Conservation (phyloP, 192 early-diverging fungal species). For the Allomyces javanicus region DNA sequence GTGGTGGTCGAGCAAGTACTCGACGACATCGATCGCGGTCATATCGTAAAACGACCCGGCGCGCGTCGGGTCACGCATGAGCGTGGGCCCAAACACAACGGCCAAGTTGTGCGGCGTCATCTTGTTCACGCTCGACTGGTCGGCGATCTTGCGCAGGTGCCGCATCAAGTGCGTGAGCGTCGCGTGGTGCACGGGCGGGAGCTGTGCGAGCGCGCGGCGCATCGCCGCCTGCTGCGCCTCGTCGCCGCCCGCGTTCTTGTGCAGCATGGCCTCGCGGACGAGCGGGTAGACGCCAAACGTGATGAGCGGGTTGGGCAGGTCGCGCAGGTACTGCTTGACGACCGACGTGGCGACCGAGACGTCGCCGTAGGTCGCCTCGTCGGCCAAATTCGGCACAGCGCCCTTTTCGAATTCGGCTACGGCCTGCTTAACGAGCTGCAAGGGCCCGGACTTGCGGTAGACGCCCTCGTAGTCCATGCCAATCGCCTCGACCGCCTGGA, state of each 20-base stretch:
- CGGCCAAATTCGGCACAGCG: constrained; percentile 23
- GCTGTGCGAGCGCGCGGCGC: constrained; percentile 18
- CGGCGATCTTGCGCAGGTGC: constrained; percentile 44
- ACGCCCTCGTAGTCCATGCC: constrained; percentile 55
- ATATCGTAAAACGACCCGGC: constrained; percentile 49
- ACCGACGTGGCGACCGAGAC: constrained; percentile 60
- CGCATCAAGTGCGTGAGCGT: constrained; percentile 40
- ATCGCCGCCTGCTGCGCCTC: constrained; percentile 21
- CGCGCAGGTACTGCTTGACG: constrained; percentile 61
- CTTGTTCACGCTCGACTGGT: constrained; percentile 43
- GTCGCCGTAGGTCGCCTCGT: constrained; percentile 31
- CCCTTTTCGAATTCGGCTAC: constrained; percentile 31
- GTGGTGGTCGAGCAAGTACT: constrained; percentile 38
- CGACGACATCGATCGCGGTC: constrained; percentile 49
- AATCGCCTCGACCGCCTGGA: constrained; percentile 44
- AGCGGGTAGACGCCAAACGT: constrained; percentile 44
- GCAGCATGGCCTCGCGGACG: constrained; percentile 35
- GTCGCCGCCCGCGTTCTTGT: background rate
- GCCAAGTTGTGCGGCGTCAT: constrained; percentile 85
- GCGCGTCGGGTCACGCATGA: constrained; percentile 45
- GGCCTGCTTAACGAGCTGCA: constrained; percentile 40
- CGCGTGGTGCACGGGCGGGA: constrained; percentile 38
- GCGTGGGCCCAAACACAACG: constrained; percentile 82
- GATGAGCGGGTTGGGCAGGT: constrained; percentile 50
- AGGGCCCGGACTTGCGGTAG: constrained; percentile 59